These are phyloP conservation scores for Zelonia costaricensis DNA, from an alignment of 208 protist genomes.

Conservation along the genomic window DNA sequence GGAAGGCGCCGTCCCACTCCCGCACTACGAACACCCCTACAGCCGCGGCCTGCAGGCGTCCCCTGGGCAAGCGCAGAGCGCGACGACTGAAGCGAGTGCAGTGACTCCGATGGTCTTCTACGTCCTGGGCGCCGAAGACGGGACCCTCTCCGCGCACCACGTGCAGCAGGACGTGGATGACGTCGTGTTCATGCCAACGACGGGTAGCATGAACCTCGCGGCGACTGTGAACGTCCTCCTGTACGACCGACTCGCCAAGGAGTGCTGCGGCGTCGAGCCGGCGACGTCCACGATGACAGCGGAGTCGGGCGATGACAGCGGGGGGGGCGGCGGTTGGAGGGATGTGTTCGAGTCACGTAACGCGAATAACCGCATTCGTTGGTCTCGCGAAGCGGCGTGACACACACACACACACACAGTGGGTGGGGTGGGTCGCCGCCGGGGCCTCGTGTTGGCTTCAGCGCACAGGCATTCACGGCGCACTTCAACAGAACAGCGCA, in stretches of 20 bases:
- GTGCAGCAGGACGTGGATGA: slow-evolving; percentile 47
- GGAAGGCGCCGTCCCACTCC: slow-evolving; percentile 42
- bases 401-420: too few species aligned
- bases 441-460: too few species aligned
- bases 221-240: slow-evolving; percentile 70
- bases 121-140: slow-evolving; percentile 70
- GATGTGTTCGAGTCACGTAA: slow-evolving; percentile 42
- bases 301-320: background rate
- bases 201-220: slow-evolving; percentile 75
- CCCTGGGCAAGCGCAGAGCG: background rate
- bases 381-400: slow-evolving; percentile 2
- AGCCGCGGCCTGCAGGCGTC: background rate
- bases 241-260: slow-evolving; percentile 70
- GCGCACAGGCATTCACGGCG: too few species aligned
- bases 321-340: slow-evolving; percentile 8
- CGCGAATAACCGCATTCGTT: slow-evolving; percentile 50
- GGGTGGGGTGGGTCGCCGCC: too few species aligned
- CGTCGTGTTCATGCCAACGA: slow-evolving; percentile 72
- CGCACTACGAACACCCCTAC: slow-evolving; percentile 40
- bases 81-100: background rate
- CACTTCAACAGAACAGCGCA: too few species aligned
- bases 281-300: background rate
- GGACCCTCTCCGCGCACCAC: slow-evolving; percentile 38
- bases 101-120: slow-evolving; percentile 53
- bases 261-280: slow-evolving; percentile 19